These are phyloP conservation scores for Vachellia pachyceras DNA, from an alignment of 306 rosid genomes.

Conservation along the genomic window DNA sequence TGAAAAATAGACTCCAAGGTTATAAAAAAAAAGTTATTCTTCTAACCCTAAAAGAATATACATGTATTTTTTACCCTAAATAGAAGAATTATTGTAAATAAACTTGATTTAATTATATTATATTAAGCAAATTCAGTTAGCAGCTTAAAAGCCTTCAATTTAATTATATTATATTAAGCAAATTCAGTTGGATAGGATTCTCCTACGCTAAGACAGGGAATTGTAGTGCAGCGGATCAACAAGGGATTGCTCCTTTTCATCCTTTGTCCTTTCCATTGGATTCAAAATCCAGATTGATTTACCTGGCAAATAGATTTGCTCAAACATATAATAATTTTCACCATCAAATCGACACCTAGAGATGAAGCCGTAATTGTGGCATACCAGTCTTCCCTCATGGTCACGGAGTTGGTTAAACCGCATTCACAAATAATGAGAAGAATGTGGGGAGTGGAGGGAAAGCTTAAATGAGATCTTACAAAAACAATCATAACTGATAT, in stretches of 20 bases:
- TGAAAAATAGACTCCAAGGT: too few relatives aligned
- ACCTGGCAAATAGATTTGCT: not conserved
- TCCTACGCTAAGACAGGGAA: not conserved
- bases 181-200: too few relatives aligned
- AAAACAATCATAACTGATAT: not conserved
- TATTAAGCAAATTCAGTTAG: too few relatives aligned
- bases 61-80: too few relatives aligned
- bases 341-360: too few relatives aligned
- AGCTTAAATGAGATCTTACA: not conserved
- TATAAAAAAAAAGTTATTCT: too few relatives aligned
- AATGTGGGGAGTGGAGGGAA: not conserved
- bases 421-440: not conserved
- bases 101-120: too few relatives aligned
- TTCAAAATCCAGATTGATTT: not conserved
- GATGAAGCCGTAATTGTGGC: not conserved
- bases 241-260: not conserved
- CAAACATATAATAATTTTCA: too few relatives aligned
- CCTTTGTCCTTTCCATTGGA: not conserved
- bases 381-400: not conserved
- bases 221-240: not conserved
- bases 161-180: too few relatives aligned
- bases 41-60: too few relatives aligned
- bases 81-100: too few relatives aligned
- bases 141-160: too few relatives aligned
- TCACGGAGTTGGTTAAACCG: not conserved